phyloP scores from a whole-genome alignment of 2,329 filamentous ascomycete genomes.

The Verticillium tricorpus region DNA sequence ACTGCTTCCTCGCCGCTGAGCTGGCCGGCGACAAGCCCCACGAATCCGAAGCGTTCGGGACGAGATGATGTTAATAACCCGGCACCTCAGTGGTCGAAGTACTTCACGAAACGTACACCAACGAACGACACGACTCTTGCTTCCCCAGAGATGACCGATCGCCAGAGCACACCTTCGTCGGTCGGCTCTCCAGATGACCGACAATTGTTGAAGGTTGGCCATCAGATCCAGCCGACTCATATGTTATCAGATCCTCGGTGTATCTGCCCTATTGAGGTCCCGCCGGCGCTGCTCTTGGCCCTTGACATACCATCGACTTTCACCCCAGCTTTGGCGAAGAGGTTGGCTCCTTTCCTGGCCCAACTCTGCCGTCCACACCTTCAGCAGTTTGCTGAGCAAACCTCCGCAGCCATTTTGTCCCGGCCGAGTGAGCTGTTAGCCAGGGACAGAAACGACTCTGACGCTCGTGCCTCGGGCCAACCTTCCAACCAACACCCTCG shows the following conservation, averaged over 20 bases:
- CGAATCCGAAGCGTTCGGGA: neutral
- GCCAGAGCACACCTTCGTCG: neutral
- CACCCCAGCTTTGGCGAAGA: conserved; percentile 1
- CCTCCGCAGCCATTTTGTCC: neutral
- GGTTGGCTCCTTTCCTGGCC: conserved; percentile 1
- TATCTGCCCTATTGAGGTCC: conserved; percentile 3
- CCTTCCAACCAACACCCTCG: conserved; percentile 1
- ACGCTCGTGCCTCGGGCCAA: neutral
- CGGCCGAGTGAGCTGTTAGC: neutral
- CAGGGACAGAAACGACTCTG: neutral
- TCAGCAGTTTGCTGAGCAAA: conserved; percentile 2
- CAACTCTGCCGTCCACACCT: conserved; percentile 6
- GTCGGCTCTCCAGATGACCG: neutral
- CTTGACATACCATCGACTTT: conserved; percentile 3
- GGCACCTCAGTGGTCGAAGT: neutral
- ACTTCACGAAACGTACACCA: neutral
- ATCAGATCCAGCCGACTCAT: neutral
- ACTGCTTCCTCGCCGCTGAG: neutral
- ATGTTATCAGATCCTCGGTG: neutral
- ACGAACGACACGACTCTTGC: neutral
- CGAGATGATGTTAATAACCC: neutral
- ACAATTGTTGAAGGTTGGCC: neutral
- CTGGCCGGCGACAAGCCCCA: neutral
- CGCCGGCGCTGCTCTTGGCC: conserved; percentile 4
- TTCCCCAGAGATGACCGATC: neutral